Base-by-base conservation (phyloP, 805 yeast genomes). In the Jamesozyma rosinii region DNA sequence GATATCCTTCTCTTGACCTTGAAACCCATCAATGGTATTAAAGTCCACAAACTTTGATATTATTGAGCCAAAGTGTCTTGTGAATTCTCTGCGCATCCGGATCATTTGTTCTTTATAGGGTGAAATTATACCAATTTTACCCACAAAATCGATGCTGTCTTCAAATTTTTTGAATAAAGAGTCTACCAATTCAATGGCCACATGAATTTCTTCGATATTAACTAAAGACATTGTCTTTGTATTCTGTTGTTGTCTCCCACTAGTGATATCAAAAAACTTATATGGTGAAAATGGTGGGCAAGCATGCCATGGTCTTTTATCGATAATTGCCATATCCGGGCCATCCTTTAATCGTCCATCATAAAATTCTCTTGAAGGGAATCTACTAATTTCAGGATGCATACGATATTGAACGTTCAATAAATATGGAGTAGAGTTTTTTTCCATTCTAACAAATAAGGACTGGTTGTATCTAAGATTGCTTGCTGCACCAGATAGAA, bases 1-100 rank as follows among this genome's bases (percentile, higher is more conserved):
- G 38, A 92, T 77, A 49, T 90, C 97, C 62, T 90, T 92, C 59
- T 92, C 99, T 63, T 92, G 97, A 49, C 95, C 97, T 67, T 88
- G 99, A 60, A 89, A 92, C 1, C 97, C 98, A 71, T 92, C 99
- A 47, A 92, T 88, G 0, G 99, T 87, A 57, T 89, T 88, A 65
- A 92, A 88, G 57, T 85, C 95, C 39, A 94, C 77, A 42, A 76
- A 80, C 26, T 75, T 71, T 17, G 73, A 60, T 29, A 90, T 81
- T 3, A 67, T 56, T 2, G 67, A 67, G 10, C 97, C 97, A 54
- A 74, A 83, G 42, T 67, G 67, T 14, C 68, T 66, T 5, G 66
- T 59, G 54, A 92, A 90, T 1, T 70, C 61, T 17, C 72, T 69
- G 49, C 75, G 75, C 44, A 92, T 57, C 1, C 72, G 66, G 30